Conservation (phyloP, 495 filamentous ascomycete genomes). For the Xylaria telfairii region DNA sequence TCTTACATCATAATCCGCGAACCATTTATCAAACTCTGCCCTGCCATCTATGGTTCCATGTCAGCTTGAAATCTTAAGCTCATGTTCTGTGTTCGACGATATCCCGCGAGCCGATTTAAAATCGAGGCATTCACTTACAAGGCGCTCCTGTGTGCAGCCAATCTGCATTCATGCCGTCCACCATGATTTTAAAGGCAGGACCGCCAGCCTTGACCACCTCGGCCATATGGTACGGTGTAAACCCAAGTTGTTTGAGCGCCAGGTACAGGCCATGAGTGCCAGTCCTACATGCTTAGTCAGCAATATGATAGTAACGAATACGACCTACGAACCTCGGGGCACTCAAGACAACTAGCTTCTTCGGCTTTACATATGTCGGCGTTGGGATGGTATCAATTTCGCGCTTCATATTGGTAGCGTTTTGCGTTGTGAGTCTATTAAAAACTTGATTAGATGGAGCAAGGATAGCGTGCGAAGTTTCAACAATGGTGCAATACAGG, state of each 20-base stretch:
- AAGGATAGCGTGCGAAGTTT: constrained; percentile 6
- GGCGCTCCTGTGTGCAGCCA: constrained; percentile 33
- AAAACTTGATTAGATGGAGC: constrained; percentile 11
- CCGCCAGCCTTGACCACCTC: constrained; percentile 27
- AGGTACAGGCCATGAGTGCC: constrained; percentile 39
- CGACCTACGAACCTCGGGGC: constrained; percentile 33
- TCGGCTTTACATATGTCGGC: constrained; percentile 31
- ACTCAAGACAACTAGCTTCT: constrained; percentile 39
- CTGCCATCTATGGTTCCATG: constrained; percentile 29
- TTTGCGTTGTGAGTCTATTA: background rate
- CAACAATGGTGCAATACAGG: background rate
- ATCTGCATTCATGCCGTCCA: constrained; percentile 33
- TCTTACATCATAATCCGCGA: constrained; percentile 42
- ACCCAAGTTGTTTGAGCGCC: constrained; percentile 37
- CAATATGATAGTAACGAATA: background rate
- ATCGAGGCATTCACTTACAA: constrained; percentile 27
- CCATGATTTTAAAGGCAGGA: constrained; percentile 27
- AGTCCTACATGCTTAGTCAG: constrained; percentile 31
- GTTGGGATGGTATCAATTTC: constrained; percentile 34
- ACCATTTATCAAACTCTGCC: constrained; percentile 42
- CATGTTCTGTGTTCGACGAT: background rate
- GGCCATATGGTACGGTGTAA: constrained; percentile 39
- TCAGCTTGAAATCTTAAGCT: background rate
- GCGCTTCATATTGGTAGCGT: constrained; percentile 32
- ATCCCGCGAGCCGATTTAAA: background rate